These are phyloP conservation scores for Quercus ilex DNA, from an alignment of 306 rosid genomes.

Conservation along the genomic window DNA sequence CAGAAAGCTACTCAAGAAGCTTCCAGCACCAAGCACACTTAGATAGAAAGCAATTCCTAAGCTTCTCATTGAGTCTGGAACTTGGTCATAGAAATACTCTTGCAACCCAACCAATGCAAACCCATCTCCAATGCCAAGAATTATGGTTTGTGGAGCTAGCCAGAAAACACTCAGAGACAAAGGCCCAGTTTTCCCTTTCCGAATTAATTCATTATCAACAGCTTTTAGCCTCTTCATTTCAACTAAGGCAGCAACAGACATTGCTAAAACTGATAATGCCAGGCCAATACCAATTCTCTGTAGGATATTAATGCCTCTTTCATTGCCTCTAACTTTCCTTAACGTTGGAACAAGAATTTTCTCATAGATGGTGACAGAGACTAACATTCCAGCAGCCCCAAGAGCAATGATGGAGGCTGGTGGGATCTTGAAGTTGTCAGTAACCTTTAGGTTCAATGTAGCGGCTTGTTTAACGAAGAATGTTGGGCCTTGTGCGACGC, in stretches of 20 bases:
- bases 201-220: neutral
- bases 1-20: slow-evolving; percentile 42
- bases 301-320: slow-evolving; percentile 49
- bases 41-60: slow-evolving; percentile 47
- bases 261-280: slow-evolving; percentile 8
- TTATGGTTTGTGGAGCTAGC: slow-evolving; percentile 39
- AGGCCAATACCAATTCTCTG: slow-evolving; percentile 42
- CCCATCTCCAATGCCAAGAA: slow-evolving; percentile 39
- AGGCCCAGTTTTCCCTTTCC: neutral
- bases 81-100: slow-evolving; percentile 49
- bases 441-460: slow-evolving; percentile 26
- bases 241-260: slow-evolving; percentile 37
- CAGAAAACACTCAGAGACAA: slow-evolving; percentile 30
- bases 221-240: slow-evolving; percentile 38
- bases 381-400: slow-evolving; percentile 28
- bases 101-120: slow-evolving; percentile 44
- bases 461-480: slow-evolving; percentile 51
- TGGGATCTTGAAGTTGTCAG: slow-evolving; percentile 29
- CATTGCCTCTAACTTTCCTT: slow-evolving; percentile 34
- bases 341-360: slow-evolving; percentile 34
- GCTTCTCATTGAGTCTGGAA: slow-evolving; percentile 52
- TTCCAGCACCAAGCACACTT: slow-evolving; percentile 46
- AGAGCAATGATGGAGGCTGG: slow-evolving; percentile 39
- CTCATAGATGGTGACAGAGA: slow-evolving; percentile 34
- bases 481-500: slow-evolving; percentile 33